Evolutionary conservation across 2,329 filamentous ascomycete genomes (phyloP).

Genomic region (Aspergillus neotritici): DNA sequence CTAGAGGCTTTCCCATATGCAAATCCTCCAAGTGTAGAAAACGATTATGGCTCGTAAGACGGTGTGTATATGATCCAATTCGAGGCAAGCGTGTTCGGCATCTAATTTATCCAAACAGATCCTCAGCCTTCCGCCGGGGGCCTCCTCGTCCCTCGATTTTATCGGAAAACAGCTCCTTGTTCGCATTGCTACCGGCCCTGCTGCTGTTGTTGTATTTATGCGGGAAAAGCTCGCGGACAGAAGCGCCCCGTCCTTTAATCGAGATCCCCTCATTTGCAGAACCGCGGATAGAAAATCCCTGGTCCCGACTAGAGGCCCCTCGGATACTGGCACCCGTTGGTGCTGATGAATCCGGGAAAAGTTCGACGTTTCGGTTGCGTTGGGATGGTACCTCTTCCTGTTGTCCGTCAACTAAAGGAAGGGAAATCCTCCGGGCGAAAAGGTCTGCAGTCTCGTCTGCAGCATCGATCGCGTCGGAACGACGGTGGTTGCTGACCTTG

Average conservation of each 20-base stretch:
- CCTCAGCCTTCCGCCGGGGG: slow-evolving; percentile 63
- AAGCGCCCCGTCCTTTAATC: slow-evolving; percentile 65
- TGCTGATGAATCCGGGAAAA: slow-evolving; percentile 34
- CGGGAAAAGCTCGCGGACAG: slow-evolving; percentile 65
- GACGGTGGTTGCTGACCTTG: slow-evolving; percentile 42
- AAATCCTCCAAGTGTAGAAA: no score
- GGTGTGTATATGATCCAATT: no score
- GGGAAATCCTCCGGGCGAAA: slow-evolving; percentile 45
- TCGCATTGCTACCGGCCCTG: slow-evolving; percentile 44
- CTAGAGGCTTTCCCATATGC: no score
- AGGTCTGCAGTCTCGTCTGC: slow-evolving; percentile 51
- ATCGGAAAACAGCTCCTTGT: slow-evolving; percentile 65
- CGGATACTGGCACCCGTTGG: slow-evolving; percentile 53
- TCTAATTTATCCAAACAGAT: slow-evolving; percentile 58
- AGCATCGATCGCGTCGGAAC: slow-evolving; percentile 49
- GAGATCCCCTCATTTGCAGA: slow-evolving; percentile 48
- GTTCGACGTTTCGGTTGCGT: slow-evolving; percentile 31
- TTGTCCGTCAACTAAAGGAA: slow-evolving; percentile 46
- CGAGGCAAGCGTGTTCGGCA: no score
- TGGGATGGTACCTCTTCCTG: slow-evolving; percentile 19
- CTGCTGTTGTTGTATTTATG: slow-evolving; percentile 43
- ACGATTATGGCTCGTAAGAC: no score
- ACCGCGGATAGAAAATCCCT: slow-evolving; percentile 36
- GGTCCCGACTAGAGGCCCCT: slow-evolving; percentile 47
- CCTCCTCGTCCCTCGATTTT: slow-evolving; percentile 54